Evolutionary conservation across 192 early-diverging fungal species (phyloP), one percentile per base, ranked within the genome.

Genomic region (Lobosporangium transversale): DNA sequence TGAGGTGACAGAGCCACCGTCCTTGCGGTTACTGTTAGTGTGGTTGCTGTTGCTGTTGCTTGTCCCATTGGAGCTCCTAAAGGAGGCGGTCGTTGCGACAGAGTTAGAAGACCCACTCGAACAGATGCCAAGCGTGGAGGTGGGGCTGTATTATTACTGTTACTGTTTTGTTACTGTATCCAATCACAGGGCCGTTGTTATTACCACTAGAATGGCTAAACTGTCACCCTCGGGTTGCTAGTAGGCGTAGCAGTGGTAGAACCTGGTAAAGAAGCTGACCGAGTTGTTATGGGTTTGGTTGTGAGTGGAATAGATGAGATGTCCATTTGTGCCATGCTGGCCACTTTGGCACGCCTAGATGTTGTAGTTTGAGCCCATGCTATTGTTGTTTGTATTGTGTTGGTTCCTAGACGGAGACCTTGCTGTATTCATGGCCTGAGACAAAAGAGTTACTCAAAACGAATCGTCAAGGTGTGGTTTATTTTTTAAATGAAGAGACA

Each of bases 261-360:
- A 24, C 21, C 29, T 1, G 31, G 20, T 42, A 56, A 20, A 15
- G 17, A 17, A 6, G 56, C 30, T 33, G 50, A 56, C 24, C 48
- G 12, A 15, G 30, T 5, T 0, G 57, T 43, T 4, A 9, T n/a
- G 20, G 66, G 18, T 32, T 60, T 69, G 56, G 57, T 24, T 14
- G 47, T 27, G 49, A 18, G 29, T n/a, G 50, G 20, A 20, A 59
- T 48, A 11, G 56, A 59, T 1, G 70, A 65, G 30, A 74, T 62
- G 40, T 65, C 62, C 62, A 64, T 74, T 50, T 74, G 61, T 33
- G 62, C 70, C 45, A 47, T n/a, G 30, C 62, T 59, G 45, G 70
- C 37, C 12, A 74, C 61, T 24, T 73, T 73, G 53, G 53, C 59
- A 8, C 58, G 68, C 26, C 59, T 48, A 54, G 44, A 33, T 14